phyloP scores from a whole-genome alignment of 2,329 filamentous ascomycete genomes.

The Dothiorella sarmentorum region DNA sequence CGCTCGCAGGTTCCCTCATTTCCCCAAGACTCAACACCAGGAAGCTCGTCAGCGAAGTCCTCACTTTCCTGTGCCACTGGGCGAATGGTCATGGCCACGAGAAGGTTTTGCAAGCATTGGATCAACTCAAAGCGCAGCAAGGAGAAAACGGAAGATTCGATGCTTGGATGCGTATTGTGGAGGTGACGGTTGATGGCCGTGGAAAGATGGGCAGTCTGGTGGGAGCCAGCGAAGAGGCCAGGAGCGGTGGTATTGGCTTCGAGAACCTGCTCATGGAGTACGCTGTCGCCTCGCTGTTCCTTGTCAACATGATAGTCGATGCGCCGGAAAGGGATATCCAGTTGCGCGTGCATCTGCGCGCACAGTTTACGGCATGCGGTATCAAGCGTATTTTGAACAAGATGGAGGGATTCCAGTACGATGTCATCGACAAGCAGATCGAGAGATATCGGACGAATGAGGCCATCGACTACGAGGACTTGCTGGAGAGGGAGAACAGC shows the following conservation, averaged over 20 bases:
- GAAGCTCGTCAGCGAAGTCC: slow-evolving; percentile 91
- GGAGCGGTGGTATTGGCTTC: slow-evolving; percentile 95
- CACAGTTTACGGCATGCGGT: slow-evolving; percentile 92
- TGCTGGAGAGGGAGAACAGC: slow-evolving; percentile 85
- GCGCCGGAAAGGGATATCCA: slow-evolving; percentile 85
- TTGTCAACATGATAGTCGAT: slow-evolving; percentile 96
- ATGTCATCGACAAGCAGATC: slow-evolving; percentile 96
- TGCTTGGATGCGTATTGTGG: slow-evolving; percentile 97
- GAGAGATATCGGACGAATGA: slow-evolving; percentile 91
- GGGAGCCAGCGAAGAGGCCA: slow-evolving; percentile 91
- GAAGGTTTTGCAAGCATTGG: slow-evolving; percentile 90
- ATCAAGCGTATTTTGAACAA: slow-evolving; percentile 92
- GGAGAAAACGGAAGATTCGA: slow-evolving; percentile 95
- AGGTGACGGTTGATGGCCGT: slow-evolving; percentile 92
- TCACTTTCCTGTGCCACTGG: slow-evolving; percentile 97
- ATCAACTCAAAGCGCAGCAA: slow-evolving; percentile 81
- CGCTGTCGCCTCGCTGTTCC: slow-evolving; percentile 86
- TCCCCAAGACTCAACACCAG: slow-evolving; percentile 86
- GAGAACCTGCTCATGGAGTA: slow-evolving; percentile 99
- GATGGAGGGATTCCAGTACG: slow-evolving; percentile 98
- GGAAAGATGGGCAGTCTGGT: slow-evolving; percentile 99
- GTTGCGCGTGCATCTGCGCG: slow-evolving; percentile 87
- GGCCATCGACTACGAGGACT: slow-evolving; percentile 96
- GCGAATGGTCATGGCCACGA: slow-evolving; percentile 81
- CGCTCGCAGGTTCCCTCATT: slow-evolving; percentile 80